Conservation (phyloP, 768 basidiomycete genomes). For the Russula virescens region DNA sequence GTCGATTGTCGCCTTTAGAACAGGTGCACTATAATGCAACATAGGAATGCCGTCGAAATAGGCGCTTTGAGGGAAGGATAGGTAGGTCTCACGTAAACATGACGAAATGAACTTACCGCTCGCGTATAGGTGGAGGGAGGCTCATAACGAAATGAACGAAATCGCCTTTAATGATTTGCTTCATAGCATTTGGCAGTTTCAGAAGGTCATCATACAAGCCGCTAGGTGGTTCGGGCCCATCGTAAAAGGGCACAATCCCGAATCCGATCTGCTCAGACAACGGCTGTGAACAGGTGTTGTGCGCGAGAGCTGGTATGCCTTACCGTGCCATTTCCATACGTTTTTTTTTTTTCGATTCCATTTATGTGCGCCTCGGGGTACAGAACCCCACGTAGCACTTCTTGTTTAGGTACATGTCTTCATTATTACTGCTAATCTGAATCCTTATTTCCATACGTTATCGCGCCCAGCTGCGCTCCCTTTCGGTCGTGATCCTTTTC, state of each 20-base stretch:
- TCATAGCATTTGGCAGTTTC: slow-evolving; percentile 30
- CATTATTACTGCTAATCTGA: too few relatives aligned
- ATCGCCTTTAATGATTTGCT: slow-evolving; percentile 33
- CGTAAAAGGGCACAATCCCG: slow-evolving; percentile 42
- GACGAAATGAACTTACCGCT: slow-evolving; percentile 12
- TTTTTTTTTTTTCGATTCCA: too few relatives aligned
- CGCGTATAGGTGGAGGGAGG: slow-evolving; percentile 27
- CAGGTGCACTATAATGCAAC: background rate
- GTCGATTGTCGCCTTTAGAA: background rate
- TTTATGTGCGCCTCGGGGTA: too few relatives aligned
- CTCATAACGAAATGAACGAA: slow-evolving; percentile 34
- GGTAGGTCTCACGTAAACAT: too few relatives aligned
- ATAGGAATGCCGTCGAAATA: slow-evolving; percentile 3
- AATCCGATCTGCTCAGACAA: background rate
- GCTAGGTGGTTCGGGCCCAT: slow-evolving; percentile 41
- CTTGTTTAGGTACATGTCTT: too few relatives aligned
- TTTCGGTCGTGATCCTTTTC: background rate
- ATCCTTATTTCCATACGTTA: too few relatives aligned
- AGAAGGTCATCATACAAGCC: slow-evolving; percentile 46
- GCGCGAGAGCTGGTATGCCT: slow-evolving; percentile 22
- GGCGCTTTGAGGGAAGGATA: slow-evolving; percentile 9
- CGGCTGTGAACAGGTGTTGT: slow-evolving; percentile 23
- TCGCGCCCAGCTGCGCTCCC: background rate
- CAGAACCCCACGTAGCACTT: too few relatives aligned
- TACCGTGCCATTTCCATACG: slow-evolving; percentile 1